Base-by-base conservation (phyloP, 2,329 filamentous ascomycete genomes). In the Didymella exigua region DNA sequence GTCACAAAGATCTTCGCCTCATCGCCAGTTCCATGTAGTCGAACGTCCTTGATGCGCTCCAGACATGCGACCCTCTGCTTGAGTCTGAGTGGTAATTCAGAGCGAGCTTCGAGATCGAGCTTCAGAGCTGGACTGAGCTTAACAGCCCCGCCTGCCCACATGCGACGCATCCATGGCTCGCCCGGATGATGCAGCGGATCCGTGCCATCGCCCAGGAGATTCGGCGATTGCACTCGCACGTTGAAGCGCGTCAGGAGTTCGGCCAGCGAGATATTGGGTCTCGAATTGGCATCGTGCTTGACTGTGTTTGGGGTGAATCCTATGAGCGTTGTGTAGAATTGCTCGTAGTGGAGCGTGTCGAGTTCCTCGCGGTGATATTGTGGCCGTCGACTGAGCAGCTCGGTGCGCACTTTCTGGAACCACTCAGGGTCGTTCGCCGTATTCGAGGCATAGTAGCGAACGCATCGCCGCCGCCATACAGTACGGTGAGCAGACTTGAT, bases 211-310 rank as follows among this genome's bases (percentile, higher is more conserved):
- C 86, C 79, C 16, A 91, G 82, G 37, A 98, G 83, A 29, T 79
- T 65, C 7, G 82, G 84, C 13, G 84, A 78, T 0, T 83, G 79
- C 16, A 88, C 78, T 59, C 86, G 84, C 10, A 89, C 84, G 55
- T 92, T 91, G 77, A 96, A 97, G 78, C 96, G 96, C 61, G 93
- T 86, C 30, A 96, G 81, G 73, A 97, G 92, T 72, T 96, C 88
- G 30, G 88, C 89, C 18, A 50, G 21, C 6, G 45, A 18, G 9
- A 37, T 4, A 0, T 16, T 14, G 5, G 16, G 11, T n/a, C 18
- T 60, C 21, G 59, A 56, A 37, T 51, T 49, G 56, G n/a, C 18
- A 10, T 11, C 8, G 10, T 4, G 5, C 3, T 6, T 19, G 18
- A 5, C 1, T 6, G 10, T 14, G 14, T 13, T 16, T 30, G 52